phyloP scores from a whole-genome alignment of 345 rosid species.

The Sisymbrium altissimum region DNA sequence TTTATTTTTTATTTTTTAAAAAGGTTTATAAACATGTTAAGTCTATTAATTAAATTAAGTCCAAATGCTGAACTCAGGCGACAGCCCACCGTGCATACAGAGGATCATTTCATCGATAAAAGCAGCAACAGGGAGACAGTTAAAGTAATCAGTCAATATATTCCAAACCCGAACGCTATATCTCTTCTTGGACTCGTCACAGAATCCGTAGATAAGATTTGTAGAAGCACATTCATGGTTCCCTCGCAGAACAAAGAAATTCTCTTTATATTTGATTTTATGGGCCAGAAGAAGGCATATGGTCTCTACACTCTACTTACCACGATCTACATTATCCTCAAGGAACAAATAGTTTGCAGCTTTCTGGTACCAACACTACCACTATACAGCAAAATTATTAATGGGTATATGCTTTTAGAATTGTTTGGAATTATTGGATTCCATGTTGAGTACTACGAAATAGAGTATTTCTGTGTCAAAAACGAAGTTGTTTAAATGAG shows the following conservation, averaged over 20 bases:
- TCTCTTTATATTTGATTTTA: slow-evolving; percentile 17
- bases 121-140: slow-evolving; percentile 35
- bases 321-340: slow-evolving; percentile 13
- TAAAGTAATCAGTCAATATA: slow-evolving; percentile 60
- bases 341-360: slow-evolving; percentile 19
- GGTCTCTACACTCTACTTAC: slow-evolving; percentile 47
- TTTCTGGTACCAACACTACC: slow-evolving; percentile 6
- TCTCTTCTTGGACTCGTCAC: slow-evolving; percentile 72
- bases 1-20: too few species aligned
- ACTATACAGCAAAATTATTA: too few species aligned
- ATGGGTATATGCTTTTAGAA: too few species aligned
- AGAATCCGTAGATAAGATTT: slow-evolving; percentile 71
- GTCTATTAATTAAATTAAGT: too few species aligned
- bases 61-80: too few species aligned
- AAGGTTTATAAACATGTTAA: too few species aligned
- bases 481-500: too few species aligned
- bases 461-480: too few species aligned
- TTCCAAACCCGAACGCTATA: slow-evolving; percentile 76
- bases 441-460: too few species aligned
- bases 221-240: slow-evolving; percentile 71
- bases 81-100: slow-evolving; percentile 14
- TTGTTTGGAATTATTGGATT: too few species aligned
- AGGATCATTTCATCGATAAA: slow-evolving; percentile 18
- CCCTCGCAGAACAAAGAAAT: slow-evolving; percentile 41
- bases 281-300: slow-evolving; percentile 40